Base-by-base conservation (phyloP, 2,329 filamentous ascomycete species). In the Claviceps citrina region DNA sequence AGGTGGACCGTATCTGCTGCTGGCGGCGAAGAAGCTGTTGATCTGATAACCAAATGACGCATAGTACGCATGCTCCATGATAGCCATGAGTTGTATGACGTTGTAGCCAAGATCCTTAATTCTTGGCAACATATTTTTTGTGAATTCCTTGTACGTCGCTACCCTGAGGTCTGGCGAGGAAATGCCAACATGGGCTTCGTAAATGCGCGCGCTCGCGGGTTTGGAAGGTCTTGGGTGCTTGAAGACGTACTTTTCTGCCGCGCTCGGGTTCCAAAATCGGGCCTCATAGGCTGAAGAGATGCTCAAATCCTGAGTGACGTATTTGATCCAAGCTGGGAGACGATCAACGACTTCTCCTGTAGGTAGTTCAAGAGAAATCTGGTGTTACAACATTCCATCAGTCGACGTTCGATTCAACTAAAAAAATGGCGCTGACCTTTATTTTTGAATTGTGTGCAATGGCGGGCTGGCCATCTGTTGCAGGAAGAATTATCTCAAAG, bases 11-110 rank as follows among this genome's bases (percentile, higher is more conserved):
- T 94, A 98, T 46, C 91, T 79, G 60, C 89, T 96, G 61, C 87
- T 95, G 10, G 89, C 87, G 22, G 91, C 91, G 53, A 96, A 98
- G 69, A 98, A 98, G 62, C 83, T 95, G 67, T 96, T 98, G 64
- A 98, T 77, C 62, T 98, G 91, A 61, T 98, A 98, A 35, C 91
- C 91, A 53, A 98, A 98, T 55, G 89, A 96, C 53, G 91, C 91
- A 59, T 98, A 98, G 69, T 98, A 98, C 37, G 91, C 91, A 62
- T 98, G 91, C 58, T 98, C 91, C 89, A 98, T 98, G 55, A 98
- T 72, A 34, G 91, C 91, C 91, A 98, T 98, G 47, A 98, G 70
- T 59, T 98, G 91, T 50, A 98, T 96, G 40, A 87, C 83, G 57
- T 98, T 96, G 68, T 98, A 98, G 31, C 89, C 91, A 32, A 96